Conservation (phyloP, 192 early-diverging fungal species). For the Spizellomyces sp. region DNA sequence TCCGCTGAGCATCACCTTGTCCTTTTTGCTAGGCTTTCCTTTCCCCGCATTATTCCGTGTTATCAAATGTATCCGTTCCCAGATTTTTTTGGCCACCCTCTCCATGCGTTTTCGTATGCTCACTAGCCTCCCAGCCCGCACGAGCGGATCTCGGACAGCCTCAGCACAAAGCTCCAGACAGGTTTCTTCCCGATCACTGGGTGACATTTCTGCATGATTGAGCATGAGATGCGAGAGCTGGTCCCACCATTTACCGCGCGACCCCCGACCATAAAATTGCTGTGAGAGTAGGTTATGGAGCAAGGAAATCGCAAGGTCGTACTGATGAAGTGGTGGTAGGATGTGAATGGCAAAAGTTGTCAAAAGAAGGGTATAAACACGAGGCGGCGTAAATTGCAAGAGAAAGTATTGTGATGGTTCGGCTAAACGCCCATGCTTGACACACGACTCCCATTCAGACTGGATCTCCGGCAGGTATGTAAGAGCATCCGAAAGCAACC, state of each 20-base stretch:
- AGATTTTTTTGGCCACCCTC: constrained; percentile 10
- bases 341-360: constrained; percentile 21
- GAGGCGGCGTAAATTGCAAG: constrained; percentile 8
- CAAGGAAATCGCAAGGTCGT: constrained; percentile 10
- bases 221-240: constrained; percentile 28
- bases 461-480: constrained; percentile 12
- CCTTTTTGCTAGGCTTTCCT: background rate
- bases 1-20: background rate
- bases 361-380: constrained; percentile 21
- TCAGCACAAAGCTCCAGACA: constrained; percentile 22
- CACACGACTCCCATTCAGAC: constrained; percentile 8
- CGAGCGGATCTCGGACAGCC: constrained; percentile 22
- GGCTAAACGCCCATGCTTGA: background rate
- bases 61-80: background rate
- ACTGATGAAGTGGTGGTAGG: constrained; percentile 8
- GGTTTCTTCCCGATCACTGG: constrained; percentile 6
- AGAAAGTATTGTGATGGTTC: constrained; percentile 21
- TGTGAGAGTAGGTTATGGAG: constrained; percentile 22
- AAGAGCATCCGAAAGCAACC: background rate
- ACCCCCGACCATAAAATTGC: constrained; percentile 12
- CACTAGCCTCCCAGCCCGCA: constrained; percentile 16
- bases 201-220: constrained; percentile 5
- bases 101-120: constrained; percentile 25
- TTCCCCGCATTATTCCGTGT: background rate
- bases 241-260: constrained; percentile 35